Evolutionary conservation across 192 early-diverging fungal genomes (phyloP).

Genomic region (Entophlyctis luteolus): DNA sequence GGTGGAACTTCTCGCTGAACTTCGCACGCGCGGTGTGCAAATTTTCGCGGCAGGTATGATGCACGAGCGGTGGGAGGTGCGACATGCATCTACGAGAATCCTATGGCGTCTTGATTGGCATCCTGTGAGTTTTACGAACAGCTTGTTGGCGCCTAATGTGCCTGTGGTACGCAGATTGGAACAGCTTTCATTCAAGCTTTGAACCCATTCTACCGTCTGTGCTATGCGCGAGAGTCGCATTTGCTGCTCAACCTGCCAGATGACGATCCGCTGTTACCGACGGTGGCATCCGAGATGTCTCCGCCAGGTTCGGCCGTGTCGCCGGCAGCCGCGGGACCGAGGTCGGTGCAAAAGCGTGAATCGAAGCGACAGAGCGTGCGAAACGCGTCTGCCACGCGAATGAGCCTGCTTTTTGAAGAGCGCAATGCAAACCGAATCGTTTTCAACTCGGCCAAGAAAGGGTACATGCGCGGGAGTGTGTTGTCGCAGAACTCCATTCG

Average conservation of each 20-base stretch:
- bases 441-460: slow-evolving; percentile 1
- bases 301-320: neutral
- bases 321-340: neutral
- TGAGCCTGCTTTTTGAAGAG: neutral
- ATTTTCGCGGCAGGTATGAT: slow-evolving; percentile 70
- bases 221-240: slow-evolving; percentile 1
- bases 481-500: neutral
- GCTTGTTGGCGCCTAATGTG: no score
- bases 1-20: neutral
- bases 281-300: neutral
- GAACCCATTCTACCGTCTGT: slow-evolving; percentile 18
- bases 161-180: slow-evolving; percentile 1
- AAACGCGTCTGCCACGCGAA: neutral
- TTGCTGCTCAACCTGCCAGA: slow-evolving; percentile 6
- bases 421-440: neutral
- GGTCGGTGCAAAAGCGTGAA: neutral
- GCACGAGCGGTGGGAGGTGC: slow-evolving; percentile 63
- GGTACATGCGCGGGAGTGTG: neutral
- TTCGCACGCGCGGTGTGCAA: neutral
- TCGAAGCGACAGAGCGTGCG: no score
- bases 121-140: neutral
- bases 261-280: neutral
- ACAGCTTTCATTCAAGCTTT: slow-evolving; percentile 1
- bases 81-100: slow-evolving; percentile 63
- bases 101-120: slow-evolving; percentile 68